Conservation (phyloP, 2,329 filamentous ascomycete genomes). For the Macrophomina phaseolina region DNA sequence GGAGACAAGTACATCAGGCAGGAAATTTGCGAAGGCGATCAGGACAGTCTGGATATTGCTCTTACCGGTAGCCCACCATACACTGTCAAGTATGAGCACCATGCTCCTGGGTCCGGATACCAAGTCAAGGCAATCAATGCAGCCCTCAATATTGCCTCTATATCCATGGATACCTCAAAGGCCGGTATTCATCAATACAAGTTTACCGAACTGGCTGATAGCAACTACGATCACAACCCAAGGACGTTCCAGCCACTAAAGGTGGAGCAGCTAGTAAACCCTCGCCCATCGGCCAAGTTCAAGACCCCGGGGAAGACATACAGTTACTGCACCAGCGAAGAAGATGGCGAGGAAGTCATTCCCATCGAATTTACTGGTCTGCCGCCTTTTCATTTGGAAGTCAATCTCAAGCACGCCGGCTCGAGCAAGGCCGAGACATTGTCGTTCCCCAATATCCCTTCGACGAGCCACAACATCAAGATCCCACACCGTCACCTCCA, state of each 20-base stretch:
- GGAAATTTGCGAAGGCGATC: slow-evolving; percentile 91
- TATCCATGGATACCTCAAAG: slow-evolving; percentile 84
- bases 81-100: slow-evolving; percentile 78
- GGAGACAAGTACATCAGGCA: slow-evolving; percentile 70
- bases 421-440: slow-evolving; percentile 80
- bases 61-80: slow-evolving; percentile 84
- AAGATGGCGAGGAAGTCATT: slow-evolving; percentile 81
- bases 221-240: slow-evolving; percentile 78
- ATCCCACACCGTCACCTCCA: slow-evolving; percentile 86
- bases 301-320: slow-evolving; percentile 88
- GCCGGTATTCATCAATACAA: slow-evolving; percentile 85
- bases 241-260: slow-evolving; percentile 69
- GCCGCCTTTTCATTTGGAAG: slow-evolving; percentile 86
- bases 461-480: slow-evolving; percentile 75
- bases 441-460: slow-evolving; percentile 78
- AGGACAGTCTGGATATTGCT: slow-evolving; percentile 83
- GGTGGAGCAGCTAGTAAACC: slow-evolving; percentile 82
- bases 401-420: slow-evolving; percentile 91
- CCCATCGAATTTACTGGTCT: slow-evolving; percentile 83
- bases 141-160: slow-evolving; percentile 74
- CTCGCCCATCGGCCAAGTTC: slow-evolving; percentile 82
- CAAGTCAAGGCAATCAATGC: slow-evolving; percentile 77
- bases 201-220: slow-evolving; percentile 82
- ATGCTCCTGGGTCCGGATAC: slow-evolving; percentile 71
- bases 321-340: slow-evolving; percentile 90